Evolutionary conservation across 176 grass and related monocot species (phyloP).

Genomic region (Saccharum spontaneum): DNA sequence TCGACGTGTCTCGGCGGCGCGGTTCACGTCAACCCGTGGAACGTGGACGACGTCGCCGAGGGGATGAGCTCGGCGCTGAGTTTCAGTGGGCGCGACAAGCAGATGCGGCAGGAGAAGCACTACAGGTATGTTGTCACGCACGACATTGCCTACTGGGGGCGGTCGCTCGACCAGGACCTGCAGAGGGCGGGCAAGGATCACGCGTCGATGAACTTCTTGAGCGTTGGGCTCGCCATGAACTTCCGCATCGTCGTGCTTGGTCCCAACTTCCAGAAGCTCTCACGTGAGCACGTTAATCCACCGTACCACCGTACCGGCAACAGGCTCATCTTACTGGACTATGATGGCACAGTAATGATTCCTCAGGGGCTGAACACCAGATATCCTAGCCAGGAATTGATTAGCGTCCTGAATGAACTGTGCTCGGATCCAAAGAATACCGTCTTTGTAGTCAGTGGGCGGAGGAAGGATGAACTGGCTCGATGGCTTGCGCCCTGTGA

Average conservation of each 20-base stretch:
- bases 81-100: conserved; percentile 21
- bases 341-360: conserved; percentile 50
- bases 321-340: conserved; percentile 52
- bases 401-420: conserved; percentile 22
- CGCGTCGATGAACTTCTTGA: conserved; percentile 6
- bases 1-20: conserved; percentile 49
- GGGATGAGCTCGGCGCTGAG: conserved; percentile 39
- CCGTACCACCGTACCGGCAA: conserved; percentile 32
- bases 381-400: conserved; percentile 30
- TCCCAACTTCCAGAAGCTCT: conserved; percentile 31
- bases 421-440: conserved; percentile 42
- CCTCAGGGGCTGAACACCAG: conserved; percentile 11
- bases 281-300: conserved; percentile 7
- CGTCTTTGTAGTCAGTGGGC: conserved; percentile 49
- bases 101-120: conserved; percentile 39
- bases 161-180: conserved; percentile 33
- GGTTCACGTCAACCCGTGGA: conserved; percentile 52
- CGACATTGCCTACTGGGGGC: conserved; percentile 47
- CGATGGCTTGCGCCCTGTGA: conserved; percentile 39
- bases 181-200: conserved; percentile 21
- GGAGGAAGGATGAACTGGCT: conserved; percentile 43
- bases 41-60: conserved; percentile 33
- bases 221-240: conserved; percentile 41
- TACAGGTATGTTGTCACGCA: conserved; percentile 44
- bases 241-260: conserved; percentile 39